Evolutionary conservation across 495 filamentous ascomycete genomes (phyloP), one percentile per base, ranked within the genome.

Genomic region (Neurospora sublineolata): DNA sequence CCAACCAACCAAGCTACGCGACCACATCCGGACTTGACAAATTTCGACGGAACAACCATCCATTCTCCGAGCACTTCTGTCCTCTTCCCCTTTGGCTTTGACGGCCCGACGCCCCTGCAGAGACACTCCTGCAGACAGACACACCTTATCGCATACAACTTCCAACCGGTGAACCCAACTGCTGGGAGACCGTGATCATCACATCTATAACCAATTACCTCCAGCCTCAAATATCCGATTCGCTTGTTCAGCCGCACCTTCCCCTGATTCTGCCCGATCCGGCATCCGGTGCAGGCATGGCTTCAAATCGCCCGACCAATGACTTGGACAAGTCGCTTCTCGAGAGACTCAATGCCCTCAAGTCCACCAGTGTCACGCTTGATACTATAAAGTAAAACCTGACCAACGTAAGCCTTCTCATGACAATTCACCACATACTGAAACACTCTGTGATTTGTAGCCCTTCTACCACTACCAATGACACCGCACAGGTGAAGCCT

Each of bases 331-430:
- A 90, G 80, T 93, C 93, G 0, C 93, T 99, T 75, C 89, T 94
- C 40, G 91, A 94, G 72, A 86, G 93, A 76, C 83, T 97, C 69
- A 97, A 96, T 77, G 90, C 91, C 67, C 87, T 99, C 70, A 83
- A 84, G 68, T 74, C 81, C 12, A 79, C 76, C 69, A 76, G 73
- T 39, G 77, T 84, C 44, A 77, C 74, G 6, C 76, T 84, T 27
- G 78, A 79, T 64, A 9, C 52, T 33, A 9, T 73, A 77, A 77
- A 77, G 80, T 83, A 83, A 75, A 71, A 68, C 36, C n/a, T 60
- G 33, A 68, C 33, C 52, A 23, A 40, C 67, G 69, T 67, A 70
- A 36, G n/a, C 52, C 37, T 70, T 39, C 23, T n/a, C 37, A 20
- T 68, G 30, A 68, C 46, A 64, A 70, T 9, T 37, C 30, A 67